A percentile compares a stretch with the other conserved stretches of the same genome.
Conservation (phyloP, 805 yeast species). For the Kurtzmaniella cleridarum region DNA sequence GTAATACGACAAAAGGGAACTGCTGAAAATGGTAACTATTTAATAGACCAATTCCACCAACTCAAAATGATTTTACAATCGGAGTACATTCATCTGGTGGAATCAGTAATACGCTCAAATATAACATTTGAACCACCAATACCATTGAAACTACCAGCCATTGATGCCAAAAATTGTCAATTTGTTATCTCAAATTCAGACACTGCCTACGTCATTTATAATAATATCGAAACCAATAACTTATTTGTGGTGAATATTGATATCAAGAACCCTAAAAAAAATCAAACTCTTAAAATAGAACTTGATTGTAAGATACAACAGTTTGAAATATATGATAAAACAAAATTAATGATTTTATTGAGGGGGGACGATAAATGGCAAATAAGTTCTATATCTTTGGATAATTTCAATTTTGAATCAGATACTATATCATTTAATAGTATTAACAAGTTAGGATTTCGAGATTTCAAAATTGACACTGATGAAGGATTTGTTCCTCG, state of each 20-base stretch:
- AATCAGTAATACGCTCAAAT: constrained; percentile 18
- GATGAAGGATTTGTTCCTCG: constrained; percentile 19
- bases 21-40: constrained; percentile 2
- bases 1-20: not conserved
- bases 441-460: too few species aligned
- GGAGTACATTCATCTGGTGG: constrained; percentile 19
- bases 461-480: constrained; percentile 5
- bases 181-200: not conserved
- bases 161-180: not conserved
- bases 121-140: constrained; percentile 11
- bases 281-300: not conserved
- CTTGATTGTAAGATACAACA: not conserved
- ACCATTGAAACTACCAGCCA: constrained; percentile 6
- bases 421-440: constrained; percentile 4
- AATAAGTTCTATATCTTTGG: not conserved
- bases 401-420: not conserved
- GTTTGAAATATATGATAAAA: not conserved
- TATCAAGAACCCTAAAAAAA: not conserved
- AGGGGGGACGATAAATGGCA: constrained; percentile 3
- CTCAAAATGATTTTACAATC: constrained; percentile 7
- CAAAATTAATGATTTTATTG: constrained; percentile 1
- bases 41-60: constrained; percentile 1
- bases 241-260: not conserved
- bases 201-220: not conserved
- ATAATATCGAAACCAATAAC: not conserved